Conservation (phyloP, 495 filamentous ascomycete species). For the Schizothecium vesticola region DNA sequence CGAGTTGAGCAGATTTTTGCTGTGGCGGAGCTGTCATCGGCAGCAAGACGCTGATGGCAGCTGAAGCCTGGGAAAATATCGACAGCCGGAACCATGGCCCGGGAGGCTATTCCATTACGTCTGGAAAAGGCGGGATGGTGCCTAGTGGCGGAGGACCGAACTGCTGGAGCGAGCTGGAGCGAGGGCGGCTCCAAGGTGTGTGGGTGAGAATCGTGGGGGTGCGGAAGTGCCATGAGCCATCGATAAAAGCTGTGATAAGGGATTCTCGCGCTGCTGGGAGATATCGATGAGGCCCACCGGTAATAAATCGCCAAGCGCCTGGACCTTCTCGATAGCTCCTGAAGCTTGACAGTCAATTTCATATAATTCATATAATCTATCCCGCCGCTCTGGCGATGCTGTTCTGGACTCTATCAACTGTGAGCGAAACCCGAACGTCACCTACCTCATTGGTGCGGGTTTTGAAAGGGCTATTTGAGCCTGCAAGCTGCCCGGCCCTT, state of each 20-base stretch:
- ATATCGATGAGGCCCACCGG: slow-evolving; percentile 7
- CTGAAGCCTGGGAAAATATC: background rate
- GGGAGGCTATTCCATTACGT: slow-evolving; percentile 17
- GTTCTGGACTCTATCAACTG: background rate
- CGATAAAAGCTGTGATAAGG: slow-evolving; percentile 16
- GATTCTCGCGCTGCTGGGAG: slow-evolving; percentile 6
- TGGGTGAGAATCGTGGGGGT: slow-evolving; percentile 20
- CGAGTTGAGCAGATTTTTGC: too few species aligned
- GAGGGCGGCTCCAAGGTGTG: background rate
- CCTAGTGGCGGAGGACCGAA: background rate
- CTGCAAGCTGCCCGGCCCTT: background rate
- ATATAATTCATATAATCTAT: background rate
- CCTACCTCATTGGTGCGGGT: slow-evolving; percentile 6
- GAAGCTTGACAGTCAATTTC: slow-evolving; percentile 1
- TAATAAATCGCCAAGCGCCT: slow-evolving; percentile 4
- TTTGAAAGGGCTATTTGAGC: background rate
- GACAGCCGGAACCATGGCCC: background rate
- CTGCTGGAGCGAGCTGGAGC: background rate
- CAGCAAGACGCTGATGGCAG: background rate
- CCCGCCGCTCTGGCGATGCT: background rate
- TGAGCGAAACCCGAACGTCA: background rate
- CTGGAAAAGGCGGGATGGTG: slow-evolving; percentile 13
- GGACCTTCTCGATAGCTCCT: slow-evolving; percentile 1
- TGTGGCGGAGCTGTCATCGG: background rate
- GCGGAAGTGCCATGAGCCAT: background rate